phyloP scores from a whole-genome alignment of 495 filamentous ascomycete genomes.

The Cercophora samala region DNA sequence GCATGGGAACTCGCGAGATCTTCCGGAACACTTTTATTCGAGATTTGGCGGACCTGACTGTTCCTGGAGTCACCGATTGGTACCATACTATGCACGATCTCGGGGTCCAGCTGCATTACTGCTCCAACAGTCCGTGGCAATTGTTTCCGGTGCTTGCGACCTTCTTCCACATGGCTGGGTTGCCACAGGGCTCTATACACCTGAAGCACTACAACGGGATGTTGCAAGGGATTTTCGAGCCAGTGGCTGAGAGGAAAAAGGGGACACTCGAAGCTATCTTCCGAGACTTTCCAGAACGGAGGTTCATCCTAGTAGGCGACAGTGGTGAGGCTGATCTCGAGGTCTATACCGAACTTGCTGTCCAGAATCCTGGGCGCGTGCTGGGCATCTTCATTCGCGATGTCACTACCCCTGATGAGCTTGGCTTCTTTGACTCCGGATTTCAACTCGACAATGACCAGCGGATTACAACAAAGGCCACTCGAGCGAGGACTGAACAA shows the following conservation, averaged over 20 bases:
- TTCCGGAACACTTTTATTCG: constrained; percentile 93
- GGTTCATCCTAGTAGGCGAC: constrained; percentile 89
- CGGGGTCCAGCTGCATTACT: constrained; percentile 86
- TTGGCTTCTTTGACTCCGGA: constrained; percentile 72
- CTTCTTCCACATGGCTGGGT: constrained; percentile 73
- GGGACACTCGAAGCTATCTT: constrained; percentile 79
- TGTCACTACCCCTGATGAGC: constrained; percentile 70
- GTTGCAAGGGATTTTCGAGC: constrained; percentile 97
- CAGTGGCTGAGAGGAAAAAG: constrained; percentile 91
- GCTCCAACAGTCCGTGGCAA: constrained; percentile 95
- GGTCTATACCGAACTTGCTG: constrained; percentile 90
- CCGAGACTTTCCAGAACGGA: constrained; percentile 82
- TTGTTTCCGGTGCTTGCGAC: constrained; percentile 81
- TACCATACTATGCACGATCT: constrained; percentile 70
- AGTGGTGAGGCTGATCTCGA: constrained; percentile 96
- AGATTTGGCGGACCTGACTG: constrained; percentile 72
- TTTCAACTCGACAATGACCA: constrained; percentile 34
- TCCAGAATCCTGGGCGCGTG: constrained; percentile 77
- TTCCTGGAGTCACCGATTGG: constrained; percentile 87
- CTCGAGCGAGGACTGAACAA: constrained; percentile 5
- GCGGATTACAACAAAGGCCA: constrained; percentile 23
- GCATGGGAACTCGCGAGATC: constrained; percentile 81
- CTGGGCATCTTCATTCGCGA: constrained; percentile 87
- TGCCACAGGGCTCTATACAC: constrained; percentile 87
- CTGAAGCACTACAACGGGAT: constrained; percentile 93